Conservation (phyloP, 2,329 filamentous ascomycete genomes). For the Fusarium sp. region DNA sequence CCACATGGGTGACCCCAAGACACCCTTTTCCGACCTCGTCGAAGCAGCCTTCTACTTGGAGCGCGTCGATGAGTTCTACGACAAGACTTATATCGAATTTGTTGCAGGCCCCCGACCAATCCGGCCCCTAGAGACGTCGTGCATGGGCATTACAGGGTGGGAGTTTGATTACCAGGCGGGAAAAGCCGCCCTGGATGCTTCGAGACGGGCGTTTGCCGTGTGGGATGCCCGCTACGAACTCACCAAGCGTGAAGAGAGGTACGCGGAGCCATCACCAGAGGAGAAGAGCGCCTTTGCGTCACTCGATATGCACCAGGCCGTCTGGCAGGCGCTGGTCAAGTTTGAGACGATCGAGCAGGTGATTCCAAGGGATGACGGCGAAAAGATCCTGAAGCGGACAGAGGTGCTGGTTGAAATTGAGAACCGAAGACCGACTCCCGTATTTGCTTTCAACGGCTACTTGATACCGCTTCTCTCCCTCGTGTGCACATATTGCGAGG, state of each 20-base stretch:
- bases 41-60: conserved; percentile 13
- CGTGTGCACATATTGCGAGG: conserved; percentile 21
- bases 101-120: background rate
- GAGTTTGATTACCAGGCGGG: background rate
- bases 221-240: conserved; percentile 9
- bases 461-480: conserved; percentile 24
- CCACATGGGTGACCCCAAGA: conserved; percentile 6
- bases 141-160: too few relatives aligned
- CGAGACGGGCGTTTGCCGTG: background rate
- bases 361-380: background rate
- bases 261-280: background rate
- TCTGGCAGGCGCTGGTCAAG: conserved; percentile 9
- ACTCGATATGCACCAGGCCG: conserved; percentile 5
- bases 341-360: background rate
- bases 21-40: conserved; percentile 15
- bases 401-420: conserved; percentile 14
- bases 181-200: background rate
- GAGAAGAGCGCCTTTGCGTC: conserved; percentile 1
- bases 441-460: conserved; percentile 33
- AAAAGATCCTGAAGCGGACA: conserved; percentile 13
- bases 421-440: background rate
- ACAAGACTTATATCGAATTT: background rate
- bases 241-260: background rate
- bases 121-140: background rate
- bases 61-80: background rate